phyloP scores from a whole-genome alignment of 1,139 yeast species.

The Nakaseomyces glabratus region DNA sequence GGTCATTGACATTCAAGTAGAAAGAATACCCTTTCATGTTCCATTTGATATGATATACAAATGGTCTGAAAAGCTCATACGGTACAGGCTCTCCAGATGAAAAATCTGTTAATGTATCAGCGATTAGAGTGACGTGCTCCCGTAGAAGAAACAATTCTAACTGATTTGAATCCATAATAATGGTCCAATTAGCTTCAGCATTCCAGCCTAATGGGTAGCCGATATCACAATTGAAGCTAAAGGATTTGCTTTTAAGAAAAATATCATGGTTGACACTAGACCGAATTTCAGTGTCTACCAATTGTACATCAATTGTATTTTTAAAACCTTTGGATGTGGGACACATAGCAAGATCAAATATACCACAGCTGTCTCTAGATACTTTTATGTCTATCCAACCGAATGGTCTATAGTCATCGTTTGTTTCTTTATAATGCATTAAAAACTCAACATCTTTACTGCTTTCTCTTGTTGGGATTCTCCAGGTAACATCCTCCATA shows the following conservation, averaged over 20 bases:
- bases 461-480: constrained; percentile 76
- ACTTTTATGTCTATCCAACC: constrained; percentile 85
- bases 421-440: constrained; percentile 29
- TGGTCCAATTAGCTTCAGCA: constrained; percentile 60
- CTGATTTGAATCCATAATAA: constrained; percentile 45
- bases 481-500: constrained; percentile 55
- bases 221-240: constrained; percentile 46
- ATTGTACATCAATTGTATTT: constrained; percentile 41
- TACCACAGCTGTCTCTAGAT: constrained; percentile 43
- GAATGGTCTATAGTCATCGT: constrained; percentile 45
- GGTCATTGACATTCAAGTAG: constrained; percentile 72
- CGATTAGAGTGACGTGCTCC: constrained; percentile 70
- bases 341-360: constrained; percentile 42
- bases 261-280: constrained; percentile 87
- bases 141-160: constrained; percentile 61
- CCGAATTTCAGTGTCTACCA: constrained; percentile 55
- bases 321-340: constrained; percentile 54
- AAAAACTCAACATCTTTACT: constrained; percentile 55
- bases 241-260: constrained; percentile 54
- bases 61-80: constrained; percentile 70
- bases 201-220: constrained; percentile 79
- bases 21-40: constrained; percentile 46
- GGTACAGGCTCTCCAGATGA: constrained; percentile 63
- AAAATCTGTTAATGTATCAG: constrained; percentile 72
- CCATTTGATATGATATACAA: constrained; percentile 57